Percentiles rank a stretch among this genome's conserved stretches.
These are phyloP conservation scores for Cystobasidium ongulense DNA, from an alignment of 768 basidiomycete species.

Conservation along the genomic window DNA sequence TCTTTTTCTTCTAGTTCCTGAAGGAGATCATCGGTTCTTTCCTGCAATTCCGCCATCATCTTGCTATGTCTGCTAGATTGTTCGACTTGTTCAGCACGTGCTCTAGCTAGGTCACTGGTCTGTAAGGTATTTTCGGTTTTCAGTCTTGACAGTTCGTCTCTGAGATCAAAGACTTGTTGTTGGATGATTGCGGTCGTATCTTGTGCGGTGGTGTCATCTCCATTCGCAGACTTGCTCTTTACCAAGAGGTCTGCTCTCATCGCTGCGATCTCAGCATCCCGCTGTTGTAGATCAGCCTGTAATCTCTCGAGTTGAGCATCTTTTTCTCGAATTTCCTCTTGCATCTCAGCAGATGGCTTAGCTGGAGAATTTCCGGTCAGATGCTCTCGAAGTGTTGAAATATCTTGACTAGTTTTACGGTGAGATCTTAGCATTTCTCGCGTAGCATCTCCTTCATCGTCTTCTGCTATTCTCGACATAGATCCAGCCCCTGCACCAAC, in stretches of 20 bases:
- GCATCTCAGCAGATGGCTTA: background rate
- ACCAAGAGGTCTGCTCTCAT: conserved; percentile 34
- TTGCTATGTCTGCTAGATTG: background rate
- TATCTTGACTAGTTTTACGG: conserved; percentile 16
- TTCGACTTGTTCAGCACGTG: conserved; percentile 14
- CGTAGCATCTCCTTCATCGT: background rate
- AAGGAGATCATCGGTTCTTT: conserved; percentile 30
- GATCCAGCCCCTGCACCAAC: background rate
- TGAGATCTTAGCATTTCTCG: conserved; percentile 11
- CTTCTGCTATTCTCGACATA: background rate
- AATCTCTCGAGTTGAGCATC: background rate
- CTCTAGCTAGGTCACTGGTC: conserved; percentile 20
- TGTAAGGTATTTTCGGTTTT: background rate
- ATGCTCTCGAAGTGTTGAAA: background rate
- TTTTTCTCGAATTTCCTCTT: conserved; percentile 16
- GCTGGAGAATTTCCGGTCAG: background rate
- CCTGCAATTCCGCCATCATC: conserved; percentile 8
- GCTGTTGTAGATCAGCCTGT: background rate
- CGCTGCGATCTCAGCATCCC: conserved; percentile 31
- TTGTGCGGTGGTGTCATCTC: background rate
- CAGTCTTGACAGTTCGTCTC: conserved; percentile 33
- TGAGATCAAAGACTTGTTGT: conserved; percentile 38
- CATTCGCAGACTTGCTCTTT: background rate
- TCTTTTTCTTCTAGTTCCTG: conserved; percentile 37
- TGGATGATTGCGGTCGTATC: conserved; percentile 30